phyloP scores from a whole-genome alignment of 1,284 basidiomycete genomes.

The Ustilago vetiveriae region DNA sequence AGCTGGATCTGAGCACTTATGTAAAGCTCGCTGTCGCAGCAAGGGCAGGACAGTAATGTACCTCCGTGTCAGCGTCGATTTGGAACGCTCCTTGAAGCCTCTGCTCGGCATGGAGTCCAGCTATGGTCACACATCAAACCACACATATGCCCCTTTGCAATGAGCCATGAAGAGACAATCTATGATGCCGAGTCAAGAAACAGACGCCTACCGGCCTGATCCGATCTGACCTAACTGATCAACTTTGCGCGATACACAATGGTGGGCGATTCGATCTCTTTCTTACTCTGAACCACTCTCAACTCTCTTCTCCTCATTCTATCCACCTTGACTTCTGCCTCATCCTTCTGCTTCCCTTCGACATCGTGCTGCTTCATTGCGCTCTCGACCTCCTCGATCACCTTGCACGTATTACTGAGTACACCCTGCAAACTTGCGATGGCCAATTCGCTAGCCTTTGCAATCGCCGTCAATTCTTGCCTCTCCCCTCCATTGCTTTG shows the following conservation, averaged over 20 bases:
- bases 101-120: too few species aligned
- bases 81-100: too few species aligned
- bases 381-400: conserved; percentile 35
- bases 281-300: conserved; percentile 59
- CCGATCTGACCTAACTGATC: conserved; percentile 6
- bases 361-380: neutral
- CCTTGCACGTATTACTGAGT: conserved; percentile 68
- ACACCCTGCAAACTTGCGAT: conserved; percentile 87
- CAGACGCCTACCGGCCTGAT: neutral
- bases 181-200: too few species aligned
- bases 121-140: too few species aligned
- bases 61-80: too few species aligned
- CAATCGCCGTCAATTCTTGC: conserved; percentile 72
- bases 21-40: too few species aligned
- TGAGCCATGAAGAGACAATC: neutral
- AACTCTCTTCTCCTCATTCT: conserved; percentile 61
- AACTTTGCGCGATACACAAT: conserved; percentile 55
- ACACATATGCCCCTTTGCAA: too few species aligned
- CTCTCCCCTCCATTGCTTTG: too few species aligned
- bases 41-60: too few species aligned
- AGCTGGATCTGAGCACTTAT: too few species aligned
- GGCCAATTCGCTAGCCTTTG: conserved; percentile 71
- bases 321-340: conserved; percentile 51
- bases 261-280: conserved; percentile 54
- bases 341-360: conserved; percentile 7